Evolutionary conservation across 1,139 yeast species (phyloP), one percentile per base, ranked within the genome.

Genomic region (Saccharomycopsis phalli): DNA sequence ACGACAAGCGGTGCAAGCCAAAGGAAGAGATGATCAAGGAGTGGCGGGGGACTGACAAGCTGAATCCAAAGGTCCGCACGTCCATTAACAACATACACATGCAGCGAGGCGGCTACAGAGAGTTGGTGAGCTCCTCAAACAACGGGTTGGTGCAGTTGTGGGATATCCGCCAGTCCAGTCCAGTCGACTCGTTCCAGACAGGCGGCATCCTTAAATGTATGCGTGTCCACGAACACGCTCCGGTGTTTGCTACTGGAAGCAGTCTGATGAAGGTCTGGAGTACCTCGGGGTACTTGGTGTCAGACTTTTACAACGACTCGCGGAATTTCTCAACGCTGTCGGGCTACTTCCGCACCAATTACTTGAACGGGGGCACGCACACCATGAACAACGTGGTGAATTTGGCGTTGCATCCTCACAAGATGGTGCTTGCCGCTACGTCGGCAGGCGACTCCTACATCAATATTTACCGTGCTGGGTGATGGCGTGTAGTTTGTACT

Each of bases 81-180:
- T 74, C 88, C 51, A 76, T 93, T 37, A 68, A 81, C 41, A 86
- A 83, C 50, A 77, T 88, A 2, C 94, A 86, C 51, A 82, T 91
- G 94, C 99, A 91, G 64, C 69, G 98, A 54, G 98, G 98, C 27
- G 98, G 98, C 0, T 77, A 76, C 50, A 69, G 99, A 43, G 99
- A 93, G 58, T 68, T 93, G 37, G 82, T 81, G 2, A 78, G 91
- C 52, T 97, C 84, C 0, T 73, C 91, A 3, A 66, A 82, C 0
- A 93, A 84, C 55, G 97, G 98, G 1, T 68, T 69, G 38, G 81
- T 91, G 2, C 81, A 80, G 48, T 57, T 91, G 22, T 93, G 98
- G 98, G 98, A 91, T 60, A 79, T 91, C 28, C 67, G 98, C 45
- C 56, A 65, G 32, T 71, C 75, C 44, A 76, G 76, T 10, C 91